Base-by-base conservation (phyloP, 306 rosid genomes). In the Vigna mungo region DNA sequence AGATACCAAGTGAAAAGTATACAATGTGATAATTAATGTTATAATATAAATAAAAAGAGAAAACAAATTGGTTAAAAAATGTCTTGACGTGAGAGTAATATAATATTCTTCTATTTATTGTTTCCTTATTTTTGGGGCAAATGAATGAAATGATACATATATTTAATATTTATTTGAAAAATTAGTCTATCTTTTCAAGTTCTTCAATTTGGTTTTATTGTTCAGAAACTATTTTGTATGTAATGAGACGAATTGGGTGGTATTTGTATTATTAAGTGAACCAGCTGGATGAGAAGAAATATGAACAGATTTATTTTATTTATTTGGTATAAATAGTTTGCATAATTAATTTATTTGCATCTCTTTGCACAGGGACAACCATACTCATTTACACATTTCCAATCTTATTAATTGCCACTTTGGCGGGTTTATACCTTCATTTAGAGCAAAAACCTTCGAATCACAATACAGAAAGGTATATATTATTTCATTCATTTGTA, bases 381-480 rank as follows among this genome's bases (percentile, higher is more conserved):
- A 56, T 83, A 48, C 88, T 89, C 39, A 7, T 89, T 13, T 82
- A 74, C 73, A 81, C 87, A 25, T 85, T 87, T 39, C 93, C 91
- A 5, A 68, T 81, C 80, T 64, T 87, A 53, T 63, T 85, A 2
- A 67, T 74, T 30, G 89, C 91, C 21, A 79, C 80, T 69, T 49
- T 87, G 82, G 83, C 85, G 54, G 71, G 88, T 46, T 9, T 85
- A 9, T 87, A 79, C 71, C 89, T 83, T 74, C 87, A 89, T 53
- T 56, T 81, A 51, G 49, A 37, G 79, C 72, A 55, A 30, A 83
- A 81, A 67, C 56, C 15, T 61, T 77, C 30, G 27, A 43, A 74
- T 54, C 27, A 56, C 9, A 39, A 65, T 54, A 72, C 54, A 37
- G 46, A 70, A 78, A 81, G 90, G 88, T 83, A 76, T 47, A 30